Evolutionary conservation across 495 filamentous ascomycete species (phyloP).

Genomic region (Tuber aestivum): DNA sequence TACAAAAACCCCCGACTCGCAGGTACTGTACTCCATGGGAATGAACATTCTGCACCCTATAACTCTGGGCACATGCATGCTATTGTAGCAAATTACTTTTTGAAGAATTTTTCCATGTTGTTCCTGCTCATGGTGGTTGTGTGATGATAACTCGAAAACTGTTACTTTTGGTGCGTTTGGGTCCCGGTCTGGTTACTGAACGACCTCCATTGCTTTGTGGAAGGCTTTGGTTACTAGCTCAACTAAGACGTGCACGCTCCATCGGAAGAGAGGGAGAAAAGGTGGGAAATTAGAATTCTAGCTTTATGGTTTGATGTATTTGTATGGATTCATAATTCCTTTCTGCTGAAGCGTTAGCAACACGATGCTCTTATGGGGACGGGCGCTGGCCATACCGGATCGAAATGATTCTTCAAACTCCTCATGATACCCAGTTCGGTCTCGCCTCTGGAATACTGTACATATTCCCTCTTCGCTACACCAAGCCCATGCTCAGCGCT

Average conservation of each 20-base stretch:
- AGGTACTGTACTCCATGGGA: too few species aligned
- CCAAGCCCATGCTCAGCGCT: slow-evolving; percentile 94
- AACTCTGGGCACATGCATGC: too few species aligned
- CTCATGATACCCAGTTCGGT: slow-evolving; percentile 87
- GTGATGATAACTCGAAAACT: too few species aligned
- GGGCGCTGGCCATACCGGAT: slow-evolving; percentile 63
- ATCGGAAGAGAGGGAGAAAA: background rate
- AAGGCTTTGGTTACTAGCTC: background rate
- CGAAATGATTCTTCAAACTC: slow-evolving; percentile 82
- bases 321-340: slow-evolving; percentile 92
- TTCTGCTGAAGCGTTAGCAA: slow-evolving; percentile 51
- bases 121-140: too few species aligned
- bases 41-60: too few species aligned
- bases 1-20: too few species aligned
- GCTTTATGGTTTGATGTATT: slow-evolving; percentile 56
- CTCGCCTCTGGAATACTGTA: slow-evolving; percentile 82
- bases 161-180: too few species aligned
- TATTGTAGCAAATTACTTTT: too few species aligned
- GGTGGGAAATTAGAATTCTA: background rate
- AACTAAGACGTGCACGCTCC: background rate
- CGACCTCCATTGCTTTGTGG: too few species aligned
- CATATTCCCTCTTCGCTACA: slow-evolving; percentile 87
- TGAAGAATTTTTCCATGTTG: too few species aligned
- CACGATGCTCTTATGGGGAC: background rate
- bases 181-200: too few species aligned